phyloP scores from a whole-genome alignment of 2,329 filamentous ascomycete species.

The Amauroascus verrucosus region DNA sequence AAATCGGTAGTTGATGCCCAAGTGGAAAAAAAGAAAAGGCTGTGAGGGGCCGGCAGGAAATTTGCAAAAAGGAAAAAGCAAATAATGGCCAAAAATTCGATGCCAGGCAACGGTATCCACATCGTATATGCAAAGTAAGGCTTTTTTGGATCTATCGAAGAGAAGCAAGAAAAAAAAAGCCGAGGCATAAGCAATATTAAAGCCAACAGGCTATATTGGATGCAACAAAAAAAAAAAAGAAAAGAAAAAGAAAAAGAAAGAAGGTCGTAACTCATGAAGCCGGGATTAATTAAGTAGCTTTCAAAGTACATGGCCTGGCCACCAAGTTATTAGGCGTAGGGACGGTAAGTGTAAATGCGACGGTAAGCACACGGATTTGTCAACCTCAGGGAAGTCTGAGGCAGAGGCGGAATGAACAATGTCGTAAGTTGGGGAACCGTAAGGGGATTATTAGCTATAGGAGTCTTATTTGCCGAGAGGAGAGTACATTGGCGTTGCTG shows the following conservation, averaged over 20 bases:
- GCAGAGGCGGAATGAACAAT: not conserved
- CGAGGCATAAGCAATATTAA: too few species aligned
- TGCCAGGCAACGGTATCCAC: not conserved
- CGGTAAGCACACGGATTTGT: too few species aligned
- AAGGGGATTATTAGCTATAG: not conserved
- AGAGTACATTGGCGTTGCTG: slow-evolving; percentile 7
- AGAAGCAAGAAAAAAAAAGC: not conserved
- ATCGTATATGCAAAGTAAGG: slow-evolving; percentile 2
- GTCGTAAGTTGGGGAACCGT: not conserved
- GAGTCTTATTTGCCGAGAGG: slow-evolving; percentile 1
- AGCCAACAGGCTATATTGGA: too few species aligned
- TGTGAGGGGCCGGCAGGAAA: not conserved
- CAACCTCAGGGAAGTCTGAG: too few species aligned
- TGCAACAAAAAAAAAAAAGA: too few species aligned
- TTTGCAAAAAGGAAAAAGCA: not conserved
- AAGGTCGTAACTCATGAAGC: not conserved
- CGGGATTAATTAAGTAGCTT: too few species aligned
- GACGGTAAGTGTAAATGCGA: too few species aligned
- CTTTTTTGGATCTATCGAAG: not conserved
- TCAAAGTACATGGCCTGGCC: too few species aligned
- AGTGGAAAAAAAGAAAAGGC: too few species aligned
- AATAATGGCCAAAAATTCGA: not conserved
- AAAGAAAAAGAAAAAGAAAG: not conserved
- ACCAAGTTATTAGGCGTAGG: too few species aligned
- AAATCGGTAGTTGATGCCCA: not conserved